Base-by-base conservation (phyloP, 257 asterid genomes). In the Verbena officinalis region DNA sequence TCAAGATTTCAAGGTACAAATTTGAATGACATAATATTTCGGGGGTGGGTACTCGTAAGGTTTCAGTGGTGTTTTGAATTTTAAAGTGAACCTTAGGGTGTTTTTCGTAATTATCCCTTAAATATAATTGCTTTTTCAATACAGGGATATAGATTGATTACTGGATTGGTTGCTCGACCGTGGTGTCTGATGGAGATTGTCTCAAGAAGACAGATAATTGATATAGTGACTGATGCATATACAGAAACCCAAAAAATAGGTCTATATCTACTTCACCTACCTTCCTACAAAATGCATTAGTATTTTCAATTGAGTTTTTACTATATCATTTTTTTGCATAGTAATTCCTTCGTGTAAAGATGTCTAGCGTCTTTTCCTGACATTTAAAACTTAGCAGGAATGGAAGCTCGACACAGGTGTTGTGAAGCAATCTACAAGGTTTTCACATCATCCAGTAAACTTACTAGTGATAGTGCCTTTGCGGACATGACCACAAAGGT, bases 321-420 rank as follows among this genome's bases (percentile, higher is more conserved):
- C 19, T 33, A 21, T 27, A 50, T 30, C 54, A 4, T 39, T 36
- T n/a, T 21, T 56, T 48, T 69, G 20, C 49, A 36, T 21, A 23
- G 33, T 12, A 20, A 23, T 10, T 8, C 19, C 49, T 53, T 15
- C 38, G 23, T n/a, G 22, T 33, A 17, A 21, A 57, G 4, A 17
- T 48, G 42, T 13, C 16, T 38, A 40, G 39, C 16, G 44, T 20
- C 20, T 51, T 48, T 52, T 54, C 62, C 17, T 42, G 40, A 22
- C 33, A 36, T 33, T 24, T 12, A 44, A 24, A 52, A 42, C 69
- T 46, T 60, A 24, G 62, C 91, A 94, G 99, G 97, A 60, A 94
- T 94, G 99, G 97, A 94, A 81, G 90, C 92, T 55, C 84, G 96
- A 22, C 93, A 94, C 53, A 84, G 83, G 65, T 90, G 97, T 69